These are phyloP conservation scores for Passalora sequoiae DNA, from an alignment of 2,329 filamentous ascomycete genomes.

Conservation along the genomic window DNA sequence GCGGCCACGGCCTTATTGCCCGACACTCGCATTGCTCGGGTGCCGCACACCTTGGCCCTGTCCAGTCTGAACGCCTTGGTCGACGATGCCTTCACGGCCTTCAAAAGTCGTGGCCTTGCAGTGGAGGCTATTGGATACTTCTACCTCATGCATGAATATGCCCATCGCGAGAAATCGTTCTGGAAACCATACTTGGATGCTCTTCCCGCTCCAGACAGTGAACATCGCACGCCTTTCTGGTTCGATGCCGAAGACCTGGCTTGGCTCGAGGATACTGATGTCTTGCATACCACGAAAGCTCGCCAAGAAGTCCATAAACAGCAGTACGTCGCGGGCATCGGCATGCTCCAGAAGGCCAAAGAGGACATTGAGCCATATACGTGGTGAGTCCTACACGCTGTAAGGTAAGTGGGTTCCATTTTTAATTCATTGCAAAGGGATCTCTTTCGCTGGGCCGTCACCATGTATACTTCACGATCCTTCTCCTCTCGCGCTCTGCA, in stretches of 20 bases:
- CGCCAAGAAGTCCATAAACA: conserved; percentile 34
- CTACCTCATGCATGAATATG: conserved; percentile 35
- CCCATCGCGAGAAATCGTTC: conserved; percentile 32
- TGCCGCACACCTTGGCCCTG: conserved; percentile 32
- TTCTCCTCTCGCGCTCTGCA: conserved; percentile 42
- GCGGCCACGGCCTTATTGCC: conserved; percentile 19
- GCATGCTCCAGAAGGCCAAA: conserved; percentile 28
- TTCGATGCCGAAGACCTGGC: conserved; percentile 30
- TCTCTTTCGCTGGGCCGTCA: conserved; percentile 48
- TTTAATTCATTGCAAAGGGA: conserved; percentile 36
- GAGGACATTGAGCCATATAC: conserved; percentile 35
- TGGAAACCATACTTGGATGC: conserved; percentile 36
- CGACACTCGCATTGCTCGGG: conserved; percentile 22
- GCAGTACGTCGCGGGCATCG: conserved; percentile 34
- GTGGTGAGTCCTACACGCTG: conserved; percentile 34
- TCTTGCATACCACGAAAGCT: conserved; percentile 28
- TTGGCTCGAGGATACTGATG: conserved; percentile 36
- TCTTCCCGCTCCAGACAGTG: conserved; percentile 30
- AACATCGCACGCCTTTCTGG: conserved; percentile 32
- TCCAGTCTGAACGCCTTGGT: conserved; percentile 36
- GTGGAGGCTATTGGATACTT: conserved; percentile 35
- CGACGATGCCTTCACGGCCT: conserved; percentile 31
- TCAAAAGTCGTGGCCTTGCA: conserved; percentile 23
- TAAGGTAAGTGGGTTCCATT: conserved; percentile 26
- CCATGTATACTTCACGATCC: conserved; percentile 48